A percentile compares a stretch with the other conserved stretches of the same genome.
These are phyloP conservation scores for Tolypocladium ovalisporum DNA, from an alignment of 2,329 filamentous ascomycete species.

Conservation along the genomic window DNA sequence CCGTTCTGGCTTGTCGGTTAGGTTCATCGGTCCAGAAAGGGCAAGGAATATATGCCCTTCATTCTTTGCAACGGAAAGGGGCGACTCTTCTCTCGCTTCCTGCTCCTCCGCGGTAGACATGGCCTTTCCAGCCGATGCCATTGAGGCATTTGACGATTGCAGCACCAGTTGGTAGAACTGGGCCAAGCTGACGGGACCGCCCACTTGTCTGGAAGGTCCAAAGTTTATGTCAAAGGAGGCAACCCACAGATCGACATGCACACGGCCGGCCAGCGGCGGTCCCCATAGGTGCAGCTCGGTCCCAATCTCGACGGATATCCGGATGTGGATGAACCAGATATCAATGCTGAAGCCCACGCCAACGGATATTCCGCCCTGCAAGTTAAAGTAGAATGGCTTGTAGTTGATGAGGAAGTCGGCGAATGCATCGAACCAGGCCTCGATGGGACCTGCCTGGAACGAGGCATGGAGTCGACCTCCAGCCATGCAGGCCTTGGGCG, in stretches of 20 bases:
- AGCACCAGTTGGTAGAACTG: slow-evolving; percentile 1
- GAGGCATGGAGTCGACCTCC: slow-evolving; percentile 22
- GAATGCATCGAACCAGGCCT: slow-evolving; percentile 27
- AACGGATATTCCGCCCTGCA: slow-evolving; percentile 13
- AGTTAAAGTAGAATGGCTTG: slow-evolving; percentile 24
- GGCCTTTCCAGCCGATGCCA: neutral
- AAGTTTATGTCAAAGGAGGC: slow-evolving; percentile 14
- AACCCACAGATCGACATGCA: slow-evolving; percentile 15
- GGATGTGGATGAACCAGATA: slow-evolving; percentile 13
- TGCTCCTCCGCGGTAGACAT: neutral
- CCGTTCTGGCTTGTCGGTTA: neutral
- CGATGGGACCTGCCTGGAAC: slow-evolving; percentile 18
- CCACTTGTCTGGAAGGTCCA: slow-evolving; percentile 1
- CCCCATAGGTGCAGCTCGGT: slow-evolving; percentile 9
- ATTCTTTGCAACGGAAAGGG: neutral
- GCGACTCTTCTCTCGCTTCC: neutral
- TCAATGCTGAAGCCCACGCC: slow-evolving; percentile 16
- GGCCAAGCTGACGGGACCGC: neutral
- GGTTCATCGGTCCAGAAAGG: slow-evolving; percentile 1
- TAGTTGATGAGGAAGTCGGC: slow-evolving; percentile 30
- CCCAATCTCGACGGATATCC: slow-evolving; percentile 9
- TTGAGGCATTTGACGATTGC: neutral
- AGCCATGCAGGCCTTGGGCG: slow-evolving; percentile 30
- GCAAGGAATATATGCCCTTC: slow-evolving; percentile 1
- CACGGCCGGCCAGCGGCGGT: slow-evolving; percentile 9